Evolutionary conservation across 805 yeast genomes (phyloP).

Genomic region (Pichia nakasei): DNA sequence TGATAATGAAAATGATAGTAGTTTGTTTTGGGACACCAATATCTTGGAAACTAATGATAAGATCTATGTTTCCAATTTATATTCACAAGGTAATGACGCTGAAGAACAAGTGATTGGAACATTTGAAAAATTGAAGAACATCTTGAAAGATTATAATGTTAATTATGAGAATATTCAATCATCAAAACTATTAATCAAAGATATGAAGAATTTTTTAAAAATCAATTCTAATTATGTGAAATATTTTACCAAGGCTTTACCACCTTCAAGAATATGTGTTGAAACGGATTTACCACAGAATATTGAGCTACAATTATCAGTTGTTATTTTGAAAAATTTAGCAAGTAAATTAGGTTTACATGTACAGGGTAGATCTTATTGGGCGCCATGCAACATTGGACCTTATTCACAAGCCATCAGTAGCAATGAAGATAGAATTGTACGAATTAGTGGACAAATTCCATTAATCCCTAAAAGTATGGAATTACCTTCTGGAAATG

Average conservation of each 20-base stretch:
- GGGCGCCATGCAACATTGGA: constrained; percentile 99
- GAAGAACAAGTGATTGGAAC: constrained; percentile 42
- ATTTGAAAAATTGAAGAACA: constrained; percentile 33
- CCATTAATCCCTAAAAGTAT: constrained; percentile 70
- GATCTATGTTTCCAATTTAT: constrained; percentile 37
- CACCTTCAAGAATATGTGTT: constrained; percentile 87
- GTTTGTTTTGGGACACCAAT: constrained; percentile 5
- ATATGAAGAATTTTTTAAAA: constrained; percentile 55
- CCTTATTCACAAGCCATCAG: constrained; percentile 86
- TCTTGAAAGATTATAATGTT: constrained; percentile 26
- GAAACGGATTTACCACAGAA: constrained; percentile 42
- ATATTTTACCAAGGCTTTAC: constrained; percentile 51
- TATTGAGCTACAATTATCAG: constrained; percentile 48
- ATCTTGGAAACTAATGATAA: constrained; percentile 22
- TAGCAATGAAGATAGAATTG: constrained; percentile 39
- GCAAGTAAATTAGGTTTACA: constrained; percentile 61
- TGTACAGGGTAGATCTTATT: constrained; percentile 85
- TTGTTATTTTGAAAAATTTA: constrained; percentile 34
- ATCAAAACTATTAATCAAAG: constrained; percentile 48
- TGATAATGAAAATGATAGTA: too few species aligned
- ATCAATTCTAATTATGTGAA: constrained; percentile 55
- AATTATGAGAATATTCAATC: constrained; percentile 44
- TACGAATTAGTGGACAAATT: constrained; percentile 81
- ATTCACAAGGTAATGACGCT: constrained; percentile 23
- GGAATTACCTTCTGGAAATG: constrained; percentile 33